These are phyloP conservation scores for Pythium monospermum DNA, from an alignment of 352 stramenopile species.

Conservation along the genomic window DNA sequence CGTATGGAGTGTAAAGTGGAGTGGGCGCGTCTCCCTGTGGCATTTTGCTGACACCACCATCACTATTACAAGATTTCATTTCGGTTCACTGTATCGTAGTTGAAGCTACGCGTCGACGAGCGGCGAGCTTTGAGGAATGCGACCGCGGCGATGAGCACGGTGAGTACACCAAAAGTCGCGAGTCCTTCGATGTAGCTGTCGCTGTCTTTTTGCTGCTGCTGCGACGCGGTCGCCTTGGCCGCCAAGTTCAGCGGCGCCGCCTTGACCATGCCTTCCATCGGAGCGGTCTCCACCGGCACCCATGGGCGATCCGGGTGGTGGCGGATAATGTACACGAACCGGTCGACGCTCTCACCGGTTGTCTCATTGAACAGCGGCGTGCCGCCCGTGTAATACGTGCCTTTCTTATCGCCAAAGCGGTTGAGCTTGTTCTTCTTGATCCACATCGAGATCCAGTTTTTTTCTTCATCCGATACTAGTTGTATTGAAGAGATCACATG, in stretches of 20 bases:
- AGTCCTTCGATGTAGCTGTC: slow-evolving; percentile 16
- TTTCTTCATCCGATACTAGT: slow-evolving; percentile 42
- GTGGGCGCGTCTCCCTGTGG: too few species aligned
- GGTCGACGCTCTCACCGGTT: slow-evolving; percentile 45
- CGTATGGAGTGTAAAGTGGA: too few species aligned
- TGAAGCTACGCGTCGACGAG: slow-evolving; percentile 31
- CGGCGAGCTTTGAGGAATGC: slow-evolving; percentile 30
- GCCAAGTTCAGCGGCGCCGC: slow-evolving; percentile 12
- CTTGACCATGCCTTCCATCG: slow-evolving; percentile 20
- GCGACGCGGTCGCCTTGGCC: slow-evolving; percentile 7
- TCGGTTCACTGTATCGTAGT: slow-evolving; percentile 46
- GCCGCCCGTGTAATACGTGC: slow-evolving; percentile 61
- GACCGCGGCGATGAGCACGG: slow-evolving; percentile 30
- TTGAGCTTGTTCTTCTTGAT: slow-evolving; percentile 53
- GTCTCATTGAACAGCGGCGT: slow-evolving; percentile 77
- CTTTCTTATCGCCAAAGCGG: slow-evolving; percentile 48
- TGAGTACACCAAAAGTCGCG: slow-evolving; percentile 20
- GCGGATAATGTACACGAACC: slow-evolving; percentile 64
- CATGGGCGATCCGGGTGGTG: slow-evolving; percentile 56
- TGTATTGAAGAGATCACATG: slow-evolving; percentile 2
- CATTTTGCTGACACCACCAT: too few species aligned
- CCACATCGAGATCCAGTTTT: slow-evolving; percentile 47
- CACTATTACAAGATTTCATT: slow-evolving; percentile 35
- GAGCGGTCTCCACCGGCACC: slow-evolving; percentile 20
- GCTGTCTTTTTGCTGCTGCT: neutral